Evolutionary conservation across 768 basidiomycete genomes (phyloP).

Genomic region (Pisolithus microcarpus): DNA sequence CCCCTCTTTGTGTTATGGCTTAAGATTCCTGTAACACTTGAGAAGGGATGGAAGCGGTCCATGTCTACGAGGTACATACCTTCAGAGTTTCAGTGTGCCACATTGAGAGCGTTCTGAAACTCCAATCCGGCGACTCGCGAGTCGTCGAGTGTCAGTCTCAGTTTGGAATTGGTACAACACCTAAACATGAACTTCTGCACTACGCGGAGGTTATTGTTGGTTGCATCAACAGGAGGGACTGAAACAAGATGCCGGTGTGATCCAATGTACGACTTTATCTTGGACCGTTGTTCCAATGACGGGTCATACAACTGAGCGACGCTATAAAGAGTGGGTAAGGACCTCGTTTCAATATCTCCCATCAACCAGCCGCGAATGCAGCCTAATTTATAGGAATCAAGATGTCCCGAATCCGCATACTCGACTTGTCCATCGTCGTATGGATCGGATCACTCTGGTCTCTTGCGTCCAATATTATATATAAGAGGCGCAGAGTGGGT

Average conservation of each 20-base stretch:
- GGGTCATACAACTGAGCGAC: no score
- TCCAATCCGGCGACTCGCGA: neutral
- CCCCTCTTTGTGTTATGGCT: constrained; percentile 18
- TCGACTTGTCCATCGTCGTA: constrained; percentile 11
- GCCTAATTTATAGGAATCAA: constrained; percentile 13
- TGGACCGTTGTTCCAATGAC: neutral
- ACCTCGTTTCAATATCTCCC: neutral
- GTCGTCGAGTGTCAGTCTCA: no score
- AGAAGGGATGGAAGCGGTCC: constrained; percentile 26
- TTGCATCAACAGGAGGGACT: constrained; percentile 30
- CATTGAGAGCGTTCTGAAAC: constrained; percentile 21
- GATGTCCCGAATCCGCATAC: constrained; percentile 13
- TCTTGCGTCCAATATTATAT: constrained; percentile 2
- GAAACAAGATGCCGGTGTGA: constrained; percentile 19
- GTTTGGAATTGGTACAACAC: no score
- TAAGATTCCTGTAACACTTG: constrained; percentile 9
- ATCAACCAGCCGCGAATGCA: constrained; percentile 11
- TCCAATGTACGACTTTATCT: constrained; percentile 7
- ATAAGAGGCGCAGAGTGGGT: neutral
- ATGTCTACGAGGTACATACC: constrained; percentile 36
- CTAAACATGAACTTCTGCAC: constrained; percentile 34
- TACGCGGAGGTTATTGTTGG: constrained; percentile 36
- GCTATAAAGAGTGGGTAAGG: no score
- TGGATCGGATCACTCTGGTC: constrained; percentile 11
- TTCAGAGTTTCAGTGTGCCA: constrained; percentile 18